A percentile compares a stretch with the other conserved stretches of the same genome.
Evolutionary conservation across 257 asterid species (phyloP).

Genomic region (Knoxia roxburghii): DNA sequence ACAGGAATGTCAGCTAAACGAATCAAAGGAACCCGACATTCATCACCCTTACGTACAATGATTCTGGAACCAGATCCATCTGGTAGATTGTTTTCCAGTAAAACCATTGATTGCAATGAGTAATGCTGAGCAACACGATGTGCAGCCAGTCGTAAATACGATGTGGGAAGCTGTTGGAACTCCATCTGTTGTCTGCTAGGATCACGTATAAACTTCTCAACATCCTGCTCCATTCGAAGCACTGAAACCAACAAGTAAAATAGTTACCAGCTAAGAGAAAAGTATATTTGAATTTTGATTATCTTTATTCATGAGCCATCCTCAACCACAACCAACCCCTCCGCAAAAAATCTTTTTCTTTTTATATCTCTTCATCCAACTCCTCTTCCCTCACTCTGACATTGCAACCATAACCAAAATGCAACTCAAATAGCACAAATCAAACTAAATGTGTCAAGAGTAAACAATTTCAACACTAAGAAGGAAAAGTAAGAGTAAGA

Average conservation of each 20-base stretch:
- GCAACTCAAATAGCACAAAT: not conserved
- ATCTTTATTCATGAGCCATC: not conserved
- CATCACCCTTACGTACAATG: conserved; percentile 69
- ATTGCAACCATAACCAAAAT: not conserved
- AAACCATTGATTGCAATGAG: conserved; percentile 94
- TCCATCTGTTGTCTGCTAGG: conserved; percentile 89
- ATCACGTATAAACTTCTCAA: conserved; percentile 83
- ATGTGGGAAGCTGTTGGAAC: conserved; percentile 92
- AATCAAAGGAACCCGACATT: conserved; percentile 59
- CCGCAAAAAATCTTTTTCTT: too few relatives aligned
- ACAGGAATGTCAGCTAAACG: conserved; percentile 51
- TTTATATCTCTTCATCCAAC: too few relatives aligned
- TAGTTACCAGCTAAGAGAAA: not conserved
- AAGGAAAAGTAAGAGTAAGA: not conserved
- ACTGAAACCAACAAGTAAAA: conserved; percentile 37
- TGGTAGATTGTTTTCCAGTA: conserved; percentile 73
- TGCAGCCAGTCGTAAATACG: conserved; percentile 96
- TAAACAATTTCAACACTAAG: not conserved
- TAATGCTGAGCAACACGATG: conserved; percentile 99
- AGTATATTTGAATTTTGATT: too few relatives aligned
- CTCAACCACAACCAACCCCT: not conserved
- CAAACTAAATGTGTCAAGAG: not conserved
- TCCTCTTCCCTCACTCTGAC: not conserved
- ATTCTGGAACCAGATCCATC: conserved; percentile 94
- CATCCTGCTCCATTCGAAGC: conserved; percentile 94